phyloP scores from a whole-genome alignment of 2,329 filamentous ascomycete species.

The Neospermospora avenae region DNA sequence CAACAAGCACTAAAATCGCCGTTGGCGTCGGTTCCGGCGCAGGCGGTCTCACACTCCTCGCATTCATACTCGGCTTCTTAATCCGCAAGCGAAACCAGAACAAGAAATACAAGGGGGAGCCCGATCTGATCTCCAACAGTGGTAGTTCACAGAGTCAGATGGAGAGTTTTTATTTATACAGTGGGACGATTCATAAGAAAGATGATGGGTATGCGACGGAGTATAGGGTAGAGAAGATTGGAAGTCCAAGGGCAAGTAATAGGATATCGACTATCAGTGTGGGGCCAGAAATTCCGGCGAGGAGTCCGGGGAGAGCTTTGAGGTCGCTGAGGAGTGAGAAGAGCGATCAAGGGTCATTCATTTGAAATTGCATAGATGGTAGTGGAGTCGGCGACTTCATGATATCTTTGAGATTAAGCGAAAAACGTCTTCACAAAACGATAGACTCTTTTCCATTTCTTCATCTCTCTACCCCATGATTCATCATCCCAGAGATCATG shows the following conservation, averaged over 20 bases:
- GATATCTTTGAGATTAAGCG: background rate
- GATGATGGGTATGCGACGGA: background rate
- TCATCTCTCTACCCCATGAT: too few relatives aligned
- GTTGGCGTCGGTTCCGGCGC: background rate
- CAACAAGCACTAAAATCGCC: slow-evolving; percentile 3
- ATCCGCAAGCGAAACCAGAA: background rate
- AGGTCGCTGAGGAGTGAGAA: background rate
- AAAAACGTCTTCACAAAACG: too few relatives aligned
- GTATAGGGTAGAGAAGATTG: background rate
- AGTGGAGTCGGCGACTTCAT: background rate
- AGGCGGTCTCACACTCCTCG: background rate
- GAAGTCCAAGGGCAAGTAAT: too few relatives aligned
- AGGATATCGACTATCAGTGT: background rate
- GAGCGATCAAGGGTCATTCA: background rate
- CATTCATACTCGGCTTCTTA: background rate
- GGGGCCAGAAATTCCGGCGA: background rate
- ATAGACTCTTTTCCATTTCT: too few relatives aligned
- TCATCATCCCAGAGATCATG: too few relatives aligned
- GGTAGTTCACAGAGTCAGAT: background rate
- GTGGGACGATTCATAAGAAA: background rate
- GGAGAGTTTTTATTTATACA: background rate
- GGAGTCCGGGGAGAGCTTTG: background rate
- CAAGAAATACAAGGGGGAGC: background rate
- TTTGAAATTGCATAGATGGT: background rate
- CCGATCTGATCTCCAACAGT: background rate